Conservation (phyloP, 495 filamentous ascomycete species). For the Penicillium argentinense region DNA sequence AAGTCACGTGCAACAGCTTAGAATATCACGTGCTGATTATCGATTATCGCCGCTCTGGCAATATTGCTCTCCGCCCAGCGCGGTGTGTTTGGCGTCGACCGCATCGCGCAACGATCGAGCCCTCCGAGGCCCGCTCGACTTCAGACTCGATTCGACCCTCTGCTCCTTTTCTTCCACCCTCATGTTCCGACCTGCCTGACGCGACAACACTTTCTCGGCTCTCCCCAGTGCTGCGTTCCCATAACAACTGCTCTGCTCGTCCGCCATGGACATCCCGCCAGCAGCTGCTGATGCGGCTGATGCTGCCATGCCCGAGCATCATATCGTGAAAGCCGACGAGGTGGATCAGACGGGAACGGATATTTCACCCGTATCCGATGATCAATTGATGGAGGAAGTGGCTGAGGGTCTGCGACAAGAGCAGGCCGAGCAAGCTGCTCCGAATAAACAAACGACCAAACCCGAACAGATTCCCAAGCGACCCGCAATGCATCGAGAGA, state of each 20-base stretch:
- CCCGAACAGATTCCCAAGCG: conserved; percentile 32
- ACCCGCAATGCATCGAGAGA: conserved; percentile 58
- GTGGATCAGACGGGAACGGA: conserved; percentile 55
- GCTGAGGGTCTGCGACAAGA: conserved; percentile 50
- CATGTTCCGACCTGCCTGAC: too few species aligned
- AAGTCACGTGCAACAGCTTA: too few species aligned
- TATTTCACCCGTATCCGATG: conserved; percentile 49
- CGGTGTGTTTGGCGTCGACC: background rate
- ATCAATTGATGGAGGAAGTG: conserved; percentile 49
- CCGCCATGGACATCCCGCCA: conserved; percentile 33
- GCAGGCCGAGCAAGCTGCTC: conserved; percentile 25
- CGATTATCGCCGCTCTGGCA: too few species aligned
- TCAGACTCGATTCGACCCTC: too few species aligned
- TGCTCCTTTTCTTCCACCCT: too few species aligned
- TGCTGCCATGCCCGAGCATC: conserved; percentile 30
- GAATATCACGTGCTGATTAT: background rate
- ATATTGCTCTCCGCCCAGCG: too few species aligned
- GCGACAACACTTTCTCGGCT: conserved; percentile 1
- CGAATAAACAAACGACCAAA: conserved; percentile 11
- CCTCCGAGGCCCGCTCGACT: background rate
- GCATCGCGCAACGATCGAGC: conserved; percentile 5
- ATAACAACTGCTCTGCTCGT: conserved; percentile 4
- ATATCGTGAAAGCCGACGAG: conserved; percentile 56
- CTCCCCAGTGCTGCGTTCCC: conserved; percentile 7
- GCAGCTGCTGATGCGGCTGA: conserved; percentile 23